Conservation (phyloP, 208 protist genomes). For the Acanthamoeba sp. region DNA sequence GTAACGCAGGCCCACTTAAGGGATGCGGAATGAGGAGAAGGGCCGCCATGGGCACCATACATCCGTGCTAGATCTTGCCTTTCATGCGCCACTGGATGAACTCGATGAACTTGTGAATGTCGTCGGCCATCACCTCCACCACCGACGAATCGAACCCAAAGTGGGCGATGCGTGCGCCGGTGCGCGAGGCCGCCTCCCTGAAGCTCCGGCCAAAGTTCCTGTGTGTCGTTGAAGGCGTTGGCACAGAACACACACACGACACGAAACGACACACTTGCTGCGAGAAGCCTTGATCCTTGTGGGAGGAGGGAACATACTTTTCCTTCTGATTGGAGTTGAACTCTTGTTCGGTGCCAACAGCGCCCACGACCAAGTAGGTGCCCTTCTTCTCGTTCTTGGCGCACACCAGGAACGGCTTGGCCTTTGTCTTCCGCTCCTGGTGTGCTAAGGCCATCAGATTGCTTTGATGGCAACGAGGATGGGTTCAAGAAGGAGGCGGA, state of each 20-base stretch:
- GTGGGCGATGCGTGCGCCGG: slow-evolving; percentile 39
- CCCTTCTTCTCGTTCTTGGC: slow-evolving; percentile 62
- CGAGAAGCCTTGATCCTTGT: background rate
- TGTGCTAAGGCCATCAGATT: no score
- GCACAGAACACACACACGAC: background rate
- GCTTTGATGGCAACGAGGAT: no score
- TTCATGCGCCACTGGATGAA: slow-evolving; percentile 66
- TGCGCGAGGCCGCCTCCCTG: slow-evolving; percentile 59
- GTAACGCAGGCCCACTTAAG: no score
- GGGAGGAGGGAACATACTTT: background rate
- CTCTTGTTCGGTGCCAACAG: slow-evolving; percentile 64
- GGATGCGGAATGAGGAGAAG: no score
- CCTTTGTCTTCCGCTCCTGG: slow-evolving; percentile 60
- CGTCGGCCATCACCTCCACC: slow-evolving; percentile 68
- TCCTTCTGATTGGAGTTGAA: slow-evolving; percentile 65
- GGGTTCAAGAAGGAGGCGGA: no score
- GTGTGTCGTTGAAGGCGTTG: background rate
- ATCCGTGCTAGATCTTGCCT: background rate
- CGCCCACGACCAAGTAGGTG: slow-evolving; percentile 71
- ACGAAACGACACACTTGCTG: background rate
- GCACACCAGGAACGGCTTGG: slow-evolving; percentile 73
- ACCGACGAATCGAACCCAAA: slow-evolving; percentile 70
- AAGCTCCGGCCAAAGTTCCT: slow-evolving; percentile 74
- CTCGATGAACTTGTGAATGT: slow-evolving; percentile 68
- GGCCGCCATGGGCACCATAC: background rate